Evolutionary conservation across 1,139 yeast species (phyloP).

Genomic region (Candida labiduridarum): DNA sequence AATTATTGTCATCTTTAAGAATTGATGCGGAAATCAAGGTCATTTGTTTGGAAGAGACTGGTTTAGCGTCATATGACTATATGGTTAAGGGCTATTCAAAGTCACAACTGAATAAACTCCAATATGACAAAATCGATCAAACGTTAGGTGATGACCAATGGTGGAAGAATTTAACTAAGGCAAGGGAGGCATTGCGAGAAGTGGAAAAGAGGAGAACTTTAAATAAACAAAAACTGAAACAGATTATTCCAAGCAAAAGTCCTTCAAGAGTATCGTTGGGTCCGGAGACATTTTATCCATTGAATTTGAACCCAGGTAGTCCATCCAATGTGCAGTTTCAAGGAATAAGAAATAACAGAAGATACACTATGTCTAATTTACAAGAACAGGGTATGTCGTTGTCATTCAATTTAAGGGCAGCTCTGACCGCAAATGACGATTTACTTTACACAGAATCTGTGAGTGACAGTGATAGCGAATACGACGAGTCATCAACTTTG

Average conservation of each 20-base stretch:
- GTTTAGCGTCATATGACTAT: slow-evolving; percentile 68
- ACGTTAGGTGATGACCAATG: slow-evolving; percentile 46
- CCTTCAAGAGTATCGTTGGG: slow-evolving; percentile 13
- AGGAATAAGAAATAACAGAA: slow-evolving; percentile 31
- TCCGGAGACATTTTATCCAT: slow-evolving; percentile 23
- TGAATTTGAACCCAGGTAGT: slow-evolving; percentile 26
- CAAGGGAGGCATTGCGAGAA: slow-evolving; percentile 49
- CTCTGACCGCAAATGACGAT: slow-evolving; percentile 23
- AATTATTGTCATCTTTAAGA: slow-evolving; percentile 71
- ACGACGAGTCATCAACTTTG: slow-evolving; percentile 18
- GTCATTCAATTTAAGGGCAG: slow-evolving; percentile 64
- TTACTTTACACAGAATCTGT: slow-evolving; percentile 28
- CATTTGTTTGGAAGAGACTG: slow-evolving; percentile 63
- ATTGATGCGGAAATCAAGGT: slow-evolving; percentile 80
- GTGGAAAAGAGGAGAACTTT: slow-evolving; percentile 30
- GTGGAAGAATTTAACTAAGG: slow-evolving; percentile 69
- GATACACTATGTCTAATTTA: slow-evolving; percentile 57
- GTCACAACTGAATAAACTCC: slow-evolving; percentile 26
- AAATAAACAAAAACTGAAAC: slow-evolving; percentile 16
- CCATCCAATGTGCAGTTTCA: slow-evolving; percentile 18
- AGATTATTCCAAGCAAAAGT: slow-evolving; percentile 6
- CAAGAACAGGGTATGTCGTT: slow-evolving; percentile 76
- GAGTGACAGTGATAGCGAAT: slow-evolving; percentile 31
- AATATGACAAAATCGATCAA: slow-evolving; percentile 35
- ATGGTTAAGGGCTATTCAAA: slow-evolving; percentile 65